Evolutionary conservation across 495 filamentous ascomycete species (phyloP).

Genomic region (Penicillium steckii): DNA sequence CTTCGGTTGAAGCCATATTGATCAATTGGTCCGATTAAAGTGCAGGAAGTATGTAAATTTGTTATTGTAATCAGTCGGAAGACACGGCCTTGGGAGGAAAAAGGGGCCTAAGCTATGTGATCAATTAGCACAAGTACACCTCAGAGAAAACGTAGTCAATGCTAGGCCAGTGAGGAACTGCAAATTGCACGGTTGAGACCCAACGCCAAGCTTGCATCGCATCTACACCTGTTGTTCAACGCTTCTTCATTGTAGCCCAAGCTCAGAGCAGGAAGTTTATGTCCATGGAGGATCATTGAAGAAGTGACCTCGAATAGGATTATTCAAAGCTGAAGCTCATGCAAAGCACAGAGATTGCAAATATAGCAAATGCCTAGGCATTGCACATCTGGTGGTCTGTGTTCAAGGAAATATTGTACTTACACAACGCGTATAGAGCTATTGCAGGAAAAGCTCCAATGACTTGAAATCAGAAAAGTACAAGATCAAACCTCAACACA

Average conservation of each 20-base stretch:
- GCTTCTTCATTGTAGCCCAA: neutral
- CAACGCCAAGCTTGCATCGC: neutral
- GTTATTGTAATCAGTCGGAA: neutral
- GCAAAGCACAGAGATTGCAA: neutral
- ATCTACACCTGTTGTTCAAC: neutral
- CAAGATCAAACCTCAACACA: neutral
- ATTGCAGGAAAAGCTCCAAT: slow-evolving; percentile 18
- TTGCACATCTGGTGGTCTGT: neutral
- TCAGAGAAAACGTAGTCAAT: neutral
- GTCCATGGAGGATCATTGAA: too few species aligned
- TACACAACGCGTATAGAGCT: slow-evolving; percentile 17
- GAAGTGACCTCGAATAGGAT: too few species aligned
- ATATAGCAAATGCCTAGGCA: neutral
- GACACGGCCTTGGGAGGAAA: neutral
- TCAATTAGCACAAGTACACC: neutral
- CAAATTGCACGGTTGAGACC: neutral
- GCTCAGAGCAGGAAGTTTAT: too few species aligned
- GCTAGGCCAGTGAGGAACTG: neutral
- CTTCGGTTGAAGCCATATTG: slow-evolving; percentile 41
- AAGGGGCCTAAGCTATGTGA: neutral
- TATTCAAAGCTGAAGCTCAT: too few species aligned
- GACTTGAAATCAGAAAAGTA: slow-evolving; percentile 1
- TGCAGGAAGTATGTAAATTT: neutral
- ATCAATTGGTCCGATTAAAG: slow-evolving; percentile 7
- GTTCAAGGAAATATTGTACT: slow-evolving; percentile 14